Conservation (phyloP, 306 rosid species). For the Acmispon strigosus region DNA sequence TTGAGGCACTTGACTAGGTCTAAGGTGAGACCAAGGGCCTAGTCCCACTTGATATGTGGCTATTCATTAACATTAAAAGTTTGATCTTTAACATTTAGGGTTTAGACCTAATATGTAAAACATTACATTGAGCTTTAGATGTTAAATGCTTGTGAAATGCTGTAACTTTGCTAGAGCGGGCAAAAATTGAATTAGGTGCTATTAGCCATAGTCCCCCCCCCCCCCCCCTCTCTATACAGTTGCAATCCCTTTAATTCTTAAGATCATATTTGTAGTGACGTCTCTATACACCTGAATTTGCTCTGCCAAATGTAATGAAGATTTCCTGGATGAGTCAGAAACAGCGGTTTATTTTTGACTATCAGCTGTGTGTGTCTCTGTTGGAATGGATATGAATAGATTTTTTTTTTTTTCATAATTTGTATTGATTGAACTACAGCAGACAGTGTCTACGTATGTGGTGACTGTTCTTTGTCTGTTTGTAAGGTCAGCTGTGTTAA, state of each 20-base stretch:
- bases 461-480: neutral
- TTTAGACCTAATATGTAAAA: neutral
- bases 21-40: neutral
- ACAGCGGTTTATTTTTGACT: neutral
- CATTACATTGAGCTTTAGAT: neutral
- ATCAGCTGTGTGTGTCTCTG: neutral
- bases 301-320: neutral
- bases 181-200: neutral
- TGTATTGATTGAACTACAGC: neutral
- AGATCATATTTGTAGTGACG: neutral
- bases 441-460: neutral
- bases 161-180: neutral
- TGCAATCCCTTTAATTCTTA: neutral
- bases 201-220: neutral
- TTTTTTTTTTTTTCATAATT: neutral
- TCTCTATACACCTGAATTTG: neutral
- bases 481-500: neutral
- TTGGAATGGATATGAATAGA: neutral
- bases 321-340: conserved; percentile 3
- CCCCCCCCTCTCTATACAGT: neutral
- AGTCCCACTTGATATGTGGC: neutral
- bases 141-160: neutral
- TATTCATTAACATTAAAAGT: neutral
- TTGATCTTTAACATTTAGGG: neutral
- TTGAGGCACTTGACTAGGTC: neutral